Evolutionary conservation across 2,329 filamentous ascomycete genomes (phyloP).

Genomic region (Cordyceps fumosorosea): DNA sequence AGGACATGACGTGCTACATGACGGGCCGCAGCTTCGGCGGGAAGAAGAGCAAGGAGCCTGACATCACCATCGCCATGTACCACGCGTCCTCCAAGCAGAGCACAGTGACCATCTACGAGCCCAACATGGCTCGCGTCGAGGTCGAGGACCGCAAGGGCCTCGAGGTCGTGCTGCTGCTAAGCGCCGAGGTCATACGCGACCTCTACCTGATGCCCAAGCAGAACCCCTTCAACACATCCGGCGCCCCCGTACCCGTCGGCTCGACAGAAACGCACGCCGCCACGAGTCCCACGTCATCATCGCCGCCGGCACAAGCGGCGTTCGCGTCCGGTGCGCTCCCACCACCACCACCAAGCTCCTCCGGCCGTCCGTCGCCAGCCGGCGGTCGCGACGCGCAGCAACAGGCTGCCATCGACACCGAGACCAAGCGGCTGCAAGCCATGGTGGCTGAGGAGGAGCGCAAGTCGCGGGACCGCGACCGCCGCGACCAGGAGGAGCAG

Average conservation of each 20-base stretch:
- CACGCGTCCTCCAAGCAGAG: slow-evolving; percentile 59
- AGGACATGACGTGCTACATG: slow-evolving; percentile 83
- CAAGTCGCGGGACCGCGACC: slow-evolving; percentile 48
- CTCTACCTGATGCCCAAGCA: slow-evolving; percentile 57
- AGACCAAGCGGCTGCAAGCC: slow-evolving; percentile 65
- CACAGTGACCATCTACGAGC: slow-evolving; percentile 78
- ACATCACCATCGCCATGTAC: slow-evolving; percentile 91
- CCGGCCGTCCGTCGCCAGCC: slow-evolving; percentile 34
- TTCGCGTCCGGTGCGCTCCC: slow-evolving; percentile 21
- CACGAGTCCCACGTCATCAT: slow-evolving; percentile 12
- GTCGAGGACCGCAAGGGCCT: slow-evolving; percentile 91
- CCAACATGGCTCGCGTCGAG: slow-evolving; percentile 83
- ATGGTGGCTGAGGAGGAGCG: slow-evolving; percentile 45
- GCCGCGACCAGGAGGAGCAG: slow-evolving; percentile 47
- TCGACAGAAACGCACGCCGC: neutral
- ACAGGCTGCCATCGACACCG: slow-evolving; percentile 55
- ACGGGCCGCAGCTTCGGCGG: slow-evolving; percentile 68
- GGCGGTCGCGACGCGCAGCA: slow-evolving; percentile 21
- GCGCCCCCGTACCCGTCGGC: slow-evolving; percentile 24
- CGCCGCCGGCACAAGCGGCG: slow-evolving; percentile 18
- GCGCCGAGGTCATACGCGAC: slow-evolving; percentile 58
- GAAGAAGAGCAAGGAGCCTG: slow-evolving; percentile 85
- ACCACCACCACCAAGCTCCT: slow-evolving; percentile 34
- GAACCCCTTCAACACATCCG: slow-evolving; percentile 72
- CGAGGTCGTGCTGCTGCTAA: slow-evolving; percentile 68